Conservation (phyloP, 306 rosid genomes). For the Cucurbita pepo region DNA sequence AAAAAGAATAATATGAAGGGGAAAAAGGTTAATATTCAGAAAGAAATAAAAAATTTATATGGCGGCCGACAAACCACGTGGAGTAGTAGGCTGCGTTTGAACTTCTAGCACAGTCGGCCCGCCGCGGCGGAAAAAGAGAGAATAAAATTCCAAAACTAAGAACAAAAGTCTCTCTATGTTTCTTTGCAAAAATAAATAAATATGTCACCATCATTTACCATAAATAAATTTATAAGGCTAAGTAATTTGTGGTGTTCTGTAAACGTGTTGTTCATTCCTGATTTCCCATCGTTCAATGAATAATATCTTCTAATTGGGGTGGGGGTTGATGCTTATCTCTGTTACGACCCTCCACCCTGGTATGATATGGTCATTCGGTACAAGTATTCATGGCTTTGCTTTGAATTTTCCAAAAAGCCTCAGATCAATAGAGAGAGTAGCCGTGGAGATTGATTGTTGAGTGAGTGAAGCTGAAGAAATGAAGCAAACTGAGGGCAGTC, state of each 20-base stretch:
- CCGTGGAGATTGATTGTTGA: background rate
- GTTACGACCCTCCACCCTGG: too few relatives aligned
- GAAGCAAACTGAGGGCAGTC: conserved; percentile 9
- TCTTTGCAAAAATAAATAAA: too few relatives aligned
- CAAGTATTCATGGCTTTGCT: too few relatives aligned
- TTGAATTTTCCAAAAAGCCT: too few relatives aligned
- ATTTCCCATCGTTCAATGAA: conserved; percentile 63
- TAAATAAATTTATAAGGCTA: too few relatives aligned
- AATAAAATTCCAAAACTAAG: background rate
- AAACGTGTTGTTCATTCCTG: conserved; percentile 92
- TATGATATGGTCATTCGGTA: too few relatives aligned
- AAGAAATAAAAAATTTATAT: too few relatives aligned
- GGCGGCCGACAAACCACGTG: background rate
- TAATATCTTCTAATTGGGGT: conserved; percentile 27
- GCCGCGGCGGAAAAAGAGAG: background rate
- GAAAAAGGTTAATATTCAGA: too few relatives aligned
- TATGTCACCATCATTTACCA: background rate
- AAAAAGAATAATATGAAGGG: too few relatives aligned
- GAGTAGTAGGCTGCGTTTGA: background rate
- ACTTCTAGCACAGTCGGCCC: background rate
- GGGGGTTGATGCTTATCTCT: conserved; percentile 16
- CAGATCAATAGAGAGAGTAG: too few relatives aligned
- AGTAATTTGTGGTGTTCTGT: conserved; percentile 17
- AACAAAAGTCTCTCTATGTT: background rate
- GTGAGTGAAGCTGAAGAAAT: conserved; percentile 17